Conservation (phyloP, 2,329 filamentous ascomycete species). For the Didymellaceae sp. region DNA sequence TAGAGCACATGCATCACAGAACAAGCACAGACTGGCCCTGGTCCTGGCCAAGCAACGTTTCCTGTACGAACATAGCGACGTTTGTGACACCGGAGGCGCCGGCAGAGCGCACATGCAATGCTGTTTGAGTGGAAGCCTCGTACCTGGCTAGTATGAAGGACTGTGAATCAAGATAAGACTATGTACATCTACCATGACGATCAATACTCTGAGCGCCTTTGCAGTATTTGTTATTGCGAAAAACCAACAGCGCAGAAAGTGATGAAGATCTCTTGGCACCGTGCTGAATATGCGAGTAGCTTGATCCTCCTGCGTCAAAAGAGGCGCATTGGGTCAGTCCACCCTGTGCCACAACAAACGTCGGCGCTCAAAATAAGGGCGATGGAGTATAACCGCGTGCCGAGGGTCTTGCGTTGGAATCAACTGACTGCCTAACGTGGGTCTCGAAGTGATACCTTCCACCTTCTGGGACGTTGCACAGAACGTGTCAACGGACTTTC, state of each 20-base stretch:
- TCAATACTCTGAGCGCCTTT: no score
- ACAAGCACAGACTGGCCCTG: conserved; percentile 6
- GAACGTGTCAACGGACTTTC: conserved; percentile 9
- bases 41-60: conserved; percentile 4
- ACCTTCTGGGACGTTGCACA: conserved; percentile 9
- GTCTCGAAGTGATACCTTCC: conserved; percentile 2
- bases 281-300: no score
- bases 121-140: no score
- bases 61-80: neutral
- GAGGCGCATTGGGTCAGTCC: neutral
- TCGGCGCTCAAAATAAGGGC: neutral
- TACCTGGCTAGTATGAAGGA: no score
- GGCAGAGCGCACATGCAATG: no score
- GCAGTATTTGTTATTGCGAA: no score
- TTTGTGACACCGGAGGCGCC: conserved; percentile 15
- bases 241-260: no score
- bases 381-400: conserved; percentile 2
- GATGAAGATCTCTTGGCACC: no score
- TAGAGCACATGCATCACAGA: conserved; percentile 8
- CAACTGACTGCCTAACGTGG: conserved; percentile 6
- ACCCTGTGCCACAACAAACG: conserved; percentile 4
- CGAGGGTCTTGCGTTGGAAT: neutral
- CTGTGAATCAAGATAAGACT: no score
- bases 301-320: no score
- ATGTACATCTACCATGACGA: no score